These are phyloP conservation scores for Trichosporon ovoides DNA, from an alignment of 1,284 basidiomycete genomes.

Conservation along the genomic window DNA sequence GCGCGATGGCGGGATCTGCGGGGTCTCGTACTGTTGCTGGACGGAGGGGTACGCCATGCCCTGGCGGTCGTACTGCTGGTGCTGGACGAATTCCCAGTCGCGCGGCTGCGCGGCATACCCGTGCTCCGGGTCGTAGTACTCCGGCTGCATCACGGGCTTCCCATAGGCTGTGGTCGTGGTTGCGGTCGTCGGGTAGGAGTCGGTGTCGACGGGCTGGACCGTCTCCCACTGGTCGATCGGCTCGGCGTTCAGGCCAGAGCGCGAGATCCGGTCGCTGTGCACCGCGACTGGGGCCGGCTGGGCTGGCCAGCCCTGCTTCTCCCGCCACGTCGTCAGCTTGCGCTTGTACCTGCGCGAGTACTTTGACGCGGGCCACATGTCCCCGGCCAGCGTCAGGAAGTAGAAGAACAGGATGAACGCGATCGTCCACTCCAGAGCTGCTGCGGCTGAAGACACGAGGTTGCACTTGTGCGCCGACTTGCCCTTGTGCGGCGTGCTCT, in stretches of 20 bases:
- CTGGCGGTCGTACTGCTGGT: not conserved
- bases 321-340: constrained; percentile 44
- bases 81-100: not conserved
- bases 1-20: not conserved
- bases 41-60: not conserved
- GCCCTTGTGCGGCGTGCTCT: constrained; percentile 14
- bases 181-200: not conserved
- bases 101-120: not conserved
- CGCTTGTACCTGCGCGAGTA: constrained; percentile 48
- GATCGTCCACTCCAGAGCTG: constrained; percentile 50
- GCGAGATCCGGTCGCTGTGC: not conserved
- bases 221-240: constrained; percentile 4
- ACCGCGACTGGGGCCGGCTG: not conserved
- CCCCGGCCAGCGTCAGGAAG: constrained; percentile 40
- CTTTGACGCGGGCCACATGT: constrained; percentile 46
- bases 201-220: not conserved
- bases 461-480: constrained; percentile 41
- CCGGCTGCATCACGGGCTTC: not conserved
- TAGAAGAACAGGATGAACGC: constrained; percentile 49
- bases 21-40: no score
- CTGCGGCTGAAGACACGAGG: constrained; percentile 48
- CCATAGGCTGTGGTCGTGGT: not conserved
- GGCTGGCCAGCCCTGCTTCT: constrained; percentile 3
- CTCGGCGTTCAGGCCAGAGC: not conserved
- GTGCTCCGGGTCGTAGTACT: not conserved